phyloP scores from a whole-genome alignment of 768 basidiomycete genomes.

The Phylloporus sp. region DNA sequence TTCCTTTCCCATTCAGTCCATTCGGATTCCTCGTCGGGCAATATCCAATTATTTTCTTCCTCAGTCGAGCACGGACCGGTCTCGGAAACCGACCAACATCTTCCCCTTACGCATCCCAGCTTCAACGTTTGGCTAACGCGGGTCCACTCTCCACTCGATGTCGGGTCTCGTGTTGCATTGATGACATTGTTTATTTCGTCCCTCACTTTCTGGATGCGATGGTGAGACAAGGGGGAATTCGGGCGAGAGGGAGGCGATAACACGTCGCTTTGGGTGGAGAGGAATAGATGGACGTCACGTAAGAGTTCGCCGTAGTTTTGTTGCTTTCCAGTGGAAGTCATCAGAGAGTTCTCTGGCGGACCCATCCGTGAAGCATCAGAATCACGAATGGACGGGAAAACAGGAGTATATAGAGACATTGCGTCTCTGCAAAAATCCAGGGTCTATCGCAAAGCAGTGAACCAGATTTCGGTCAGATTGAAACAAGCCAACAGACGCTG shows the following conservation, averaged over 20 bases:
- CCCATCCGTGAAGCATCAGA: conserved; percentile 2
- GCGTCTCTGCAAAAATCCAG: not conserved
- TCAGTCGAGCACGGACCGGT: conserved; percentile 20
- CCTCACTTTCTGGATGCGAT: conserved; percentile 30
- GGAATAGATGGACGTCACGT: conserved; percentile 31
- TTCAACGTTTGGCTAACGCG: conserved; percentile 37
- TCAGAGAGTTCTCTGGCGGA: not conserved
- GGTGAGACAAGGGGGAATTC: conserved; percentile 27
- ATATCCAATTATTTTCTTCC: conserved; percentile 28
- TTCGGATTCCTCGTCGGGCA: conserved; percentile 46
- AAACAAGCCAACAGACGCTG: not conserved
- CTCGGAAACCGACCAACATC: conserved; percentile 22
- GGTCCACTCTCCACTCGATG: conserved; percentile 45
- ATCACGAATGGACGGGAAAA: conserved; percentile 27
- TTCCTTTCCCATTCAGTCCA: conserved; percentile 45
- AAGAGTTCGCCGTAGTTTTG: conserved; percentile 23
- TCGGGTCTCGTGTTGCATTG: conserved; percentile 33
- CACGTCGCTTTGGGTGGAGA: conserved; percentile 29
- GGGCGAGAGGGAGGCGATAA: conserved; percentile 35
- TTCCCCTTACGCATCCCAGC: conserved; percentile 38
- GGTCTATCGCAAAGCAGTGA: not conserved
- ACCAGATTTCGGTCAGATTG: not conserved
- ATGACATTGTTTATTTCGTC: conserved; percentile 34
- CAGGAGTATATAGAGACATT: conserved; percentile 34
- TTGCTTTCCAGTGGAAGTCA: conserved; percentile 3